Percentiles rank a stretch among this genome's conserved stretches.
phyloP scores from a whole-genome alignment of 225 moss, liverwort and hornwort species.

The Antitrichia curtipendula region DNA sequence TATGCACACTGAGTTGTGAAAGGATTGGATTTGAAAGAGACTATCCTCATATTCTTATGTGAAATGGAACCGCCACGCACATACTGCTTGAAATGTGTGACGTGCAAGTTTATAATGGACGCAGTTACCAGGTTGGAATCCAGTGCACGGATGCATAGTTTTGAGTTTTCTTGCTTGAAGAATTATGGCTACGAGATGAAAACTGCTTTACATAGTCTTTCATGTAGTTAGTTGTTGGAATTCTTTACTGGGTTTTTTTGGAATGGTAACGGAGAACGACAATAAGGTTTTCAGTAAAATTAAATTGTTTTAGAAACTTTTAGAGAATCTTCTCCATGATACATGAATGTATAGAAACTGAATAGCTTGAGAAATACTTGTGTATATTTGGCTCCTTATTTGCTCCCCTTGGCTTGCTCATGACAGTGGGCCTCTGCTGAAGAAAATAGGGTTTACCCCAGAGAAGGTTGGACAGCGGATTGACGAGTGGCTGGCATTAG shows the following conservation, averaged over 20 bases:
- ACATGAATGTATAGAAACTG: neutral
- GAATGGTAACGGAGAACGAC: neutral
- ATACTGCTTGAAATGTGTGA: conserved; percentile 9
- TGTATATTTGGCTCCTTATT: neutral
- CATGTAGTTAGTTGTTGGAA: neutral
- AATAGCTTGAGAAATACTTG: neutral
- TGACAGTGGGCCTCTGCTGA: conserved; percentile 31
- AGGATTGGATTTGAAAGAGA: neutral
- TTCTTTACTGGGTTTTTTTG: neutral
- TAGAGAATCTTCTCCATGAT: neutral
- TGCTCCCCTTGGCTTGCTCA: neutral
- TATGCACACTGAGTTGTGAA: neutral
- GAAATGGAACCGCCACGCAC: neutral
- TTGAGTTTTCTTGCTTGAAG: neutral
- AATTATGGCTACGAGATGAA: neutral
- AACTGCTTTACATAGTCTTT: neutral
- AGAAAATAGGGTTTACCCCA: conserved; percentile 15
- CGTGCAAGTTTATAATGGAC: conserved; percentile 8
- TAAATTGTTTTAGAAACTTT: neutral
- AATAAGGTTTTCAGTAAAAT: neutral
- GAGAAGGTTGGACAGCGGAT: conserved; percentile 18
- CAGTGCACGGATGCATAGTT: neutral
- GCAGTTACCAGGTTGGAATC: neutral
- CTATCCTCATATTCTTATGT: neutral
- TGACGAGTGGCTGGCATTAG: conserved; percentile 30